Base-by-base conservation (phyloP, 345 rosid species). In the Mallotus nudiflorus region DNA sequence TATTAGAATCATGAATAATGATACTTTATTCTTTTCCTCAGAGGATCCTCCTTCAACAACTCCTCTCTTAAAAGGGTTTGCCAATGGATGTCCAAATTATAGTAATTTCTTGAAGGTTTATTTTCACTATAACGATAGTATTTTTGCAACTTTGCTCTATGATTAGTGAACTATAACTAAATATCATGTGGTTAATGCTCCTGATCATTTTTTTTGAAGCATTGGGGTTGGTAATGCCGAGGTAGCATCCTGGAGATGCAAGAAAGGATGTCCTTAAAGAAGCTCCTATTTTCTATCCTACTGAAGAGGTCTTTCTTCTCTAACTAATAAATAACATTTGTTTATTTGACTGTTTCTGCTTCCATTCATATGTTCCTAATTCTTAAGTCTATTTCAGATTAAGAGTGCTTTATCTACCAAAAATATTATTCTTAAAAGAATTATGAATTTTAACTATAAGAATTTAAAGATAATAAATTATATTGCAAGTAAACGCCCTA, bases 381-480 rank as follows among this genome's bases (percentile, higher is more conserved):
- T 44, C 68, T 49, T 58, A 72, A 46, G 70, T 77, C 62, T 60
- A 63, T 68, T 44, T n/a, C n/a, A n/a, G n/a, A n/a, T n/a, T 66
- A 39, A 20, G 42, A 68, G 56, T 67, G 37, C 46, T 70, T 66
- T 45, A 55, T 44, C 31, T 55, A 45, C 44, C 60, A 24, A 25
- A 68, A 58, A 64, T 54, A 53, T 63, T 37, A 20, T 64, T 73
- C 29, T 46, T 74, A 58, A 74, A n/a, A 62, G 49, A 61, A 68
- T 68, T 57, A 68, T 76, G 19, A 42, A 67, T 71, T 56, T 63
- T 71, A 60, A 73, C 50, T 22, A 56, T 88, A 89, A 96, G 96
- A 91, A 77, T 89, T 89, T 52, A 65, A 56, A 66, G 92, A 88
- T 85, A 5, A 67, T 88, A 27, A 80, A 80, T 48, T 91, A 86